These are phyloP conservation scores for Aspergillus hiratsukae DNA, from an alignment of 2,329 filamentous ascomycete genomes.

Conservation along the genomic window DNA sequence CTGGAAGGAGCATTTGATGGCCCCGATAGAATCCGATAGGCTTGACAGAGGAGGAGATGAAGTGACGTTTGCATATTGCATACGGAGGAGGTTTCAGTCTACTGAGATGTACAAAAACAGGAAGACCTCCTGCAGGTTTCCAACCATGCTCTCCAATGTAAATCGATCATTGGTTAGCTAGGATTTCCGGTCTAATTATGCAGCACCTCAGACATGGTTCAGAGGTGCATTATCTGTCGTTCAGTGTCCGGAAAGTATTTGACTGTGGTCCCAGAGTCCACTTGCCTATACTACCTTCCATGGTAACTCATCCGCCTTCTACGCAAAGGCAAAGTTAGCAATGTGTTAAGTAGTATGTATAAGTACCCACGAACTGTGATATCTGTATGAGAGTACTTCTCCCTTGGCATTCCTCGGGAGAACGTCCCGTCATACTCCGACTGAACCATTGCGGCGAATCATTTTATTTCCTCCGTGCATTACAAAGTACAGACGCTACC, in stretches of 20 bases:
- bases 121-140: too few relatives aligned
- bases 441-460: neutral
- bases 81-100: neutral
- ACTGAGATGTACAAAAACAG: neutral
- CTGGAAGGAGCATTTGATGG: neutral
- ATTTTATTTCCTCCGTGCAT: neutral
- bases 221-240: neutral
- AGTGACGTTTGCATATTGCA: neutral
- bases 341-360: neutral
- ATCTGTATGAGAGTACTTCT: neutral
- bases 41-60: neutral
- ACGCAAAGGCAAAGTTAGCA: neutral
- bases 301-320: neutral
- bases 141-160: neutral
- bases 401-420: neutral
- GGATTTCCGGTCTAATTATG: neutral
- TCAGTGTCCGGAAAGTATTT: neutral
- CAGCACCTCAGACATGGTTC: neutral
- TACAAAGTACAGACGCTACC: neutral
- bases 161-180: neutral
- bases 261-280: neutral
- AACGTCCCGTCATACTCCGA: neutral
- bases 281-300: neutral
- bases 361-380: neutral
- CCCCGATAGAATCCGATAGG: neutral